Conservation (phyloP, 2,329 filamentous ascomycete genomes). For the Colletotrichum horii region DNA sequence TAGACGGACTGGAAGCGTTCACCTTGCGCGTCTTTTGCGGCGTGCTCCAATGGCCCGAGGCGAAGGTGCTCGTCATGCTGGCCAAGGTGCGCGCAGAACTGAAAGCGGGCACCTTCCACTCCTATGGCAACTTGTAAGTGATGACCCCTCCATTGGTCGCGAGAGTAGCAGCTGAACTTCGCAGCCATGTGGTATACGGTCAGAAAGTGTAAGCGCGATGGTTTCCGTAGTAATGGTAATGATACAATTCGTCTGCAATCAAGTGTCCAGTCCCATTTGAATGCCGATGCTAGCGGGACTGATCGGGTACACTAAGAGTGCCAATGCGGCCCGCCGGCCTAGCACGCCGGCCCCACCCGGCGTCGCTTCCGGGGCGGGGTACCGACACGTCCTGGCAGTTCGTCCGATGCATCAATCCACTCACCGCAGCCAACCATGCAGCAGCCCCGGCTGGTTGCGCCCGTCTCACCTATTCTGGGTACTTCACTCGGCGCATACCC, state of each 20-base stretch:
- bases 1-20: slow-evolving; percentile 28
- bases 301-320: background rate
- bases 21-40: slow-evolving; percentile 31
- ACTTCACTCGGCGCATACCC: background rate
- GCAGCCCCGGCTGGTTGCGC: background rate
- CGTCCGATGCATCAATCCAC: background rate
- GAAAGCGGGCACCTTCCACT: slow-evolving; percentile 29
- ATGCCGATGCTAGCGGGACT: background rate
- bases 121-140: slow-evolving; percentile 27
- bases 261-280: background rate
- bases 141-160: background rate
- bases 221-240: background rate
- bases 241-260: background rate
- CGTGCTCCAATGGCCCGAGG: slow-evolving; percentile 29
- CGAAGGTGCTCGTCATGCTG: slow-evolving; percentile 32
- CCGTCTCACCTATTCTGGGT: background rate
- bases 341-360: background rate
- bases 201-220: slow-evolving; percentile 12
- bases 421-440: background rate
- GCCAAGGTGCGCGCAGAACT: slow-evolving; percentile 33
- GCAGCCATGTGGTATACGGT: slow-evolving; percentile 15
- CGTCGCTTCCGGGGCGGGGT: background rate
- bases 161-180: background rate
- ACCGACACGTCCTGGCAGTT: background rate
- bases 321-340: background rate